Evolutionary conservation across 129 eudicot genomes (phyloP), one percentile per base, ranked within the genome.

Genomic region (Oenanthe sinensis): DNA sequence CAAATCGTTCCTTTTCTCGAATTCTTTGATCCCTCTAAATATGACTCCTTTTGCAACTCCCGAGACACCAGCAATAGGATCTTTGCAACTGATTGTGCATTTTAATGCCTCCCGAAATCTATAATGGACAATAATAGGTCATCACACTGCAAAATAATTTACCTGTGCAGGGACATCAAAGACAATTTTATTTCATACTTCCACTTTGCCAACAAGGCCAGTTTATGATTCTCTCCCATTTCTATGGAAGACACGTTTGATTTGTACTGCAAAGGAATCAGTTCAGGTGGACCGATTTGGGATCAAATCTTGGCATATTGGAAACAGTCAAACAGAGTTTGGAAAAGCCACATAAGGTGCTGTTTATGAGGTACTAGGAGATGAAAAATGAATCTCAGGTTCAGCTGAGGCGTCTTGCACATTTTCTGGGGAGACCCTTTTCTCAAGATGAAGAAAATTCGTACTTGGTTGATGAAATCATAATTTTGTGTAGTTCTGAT

Each of bases 241-340:
- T 30, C 80, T 11, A 1, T 81, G n/a, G 78, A 85, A 28, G 82
- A 77, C 4, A 70, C 43, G 0, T 65, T 65, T 28, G 39, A 65
- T 30, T 26, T 26, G 42, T 65, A 26, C 40, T 65, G 17, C 15
- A 28, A 30, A 28, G 71, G 71, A 65, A 15, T 28, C 15, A 26
- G 43, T 13, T 2, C 4, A 3, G 14, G 39, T 9, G 71, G 71
- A 30, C 71, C 71, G 7, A 2, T 65, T 26, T 85, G 88, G 85
- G 85, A 81, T 17, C 88, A 85, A 36, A 75, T 85, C 15, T n/a
- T 78, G 63, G 83, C 81, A n/a, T 82, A 85, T 30, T 85, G 85
- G 85, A 16, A 70, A 10, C n/a, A n/a, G n/a, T n/a, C n/a, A n/a
- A n/a, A n/a, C 76, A 70, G 76, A 85, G 85, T 24, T 14, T 75